Base-by-base conservation (phyloP, 495 filamentous ascomycete species). In the Penicillium tannophilum region DNA sequence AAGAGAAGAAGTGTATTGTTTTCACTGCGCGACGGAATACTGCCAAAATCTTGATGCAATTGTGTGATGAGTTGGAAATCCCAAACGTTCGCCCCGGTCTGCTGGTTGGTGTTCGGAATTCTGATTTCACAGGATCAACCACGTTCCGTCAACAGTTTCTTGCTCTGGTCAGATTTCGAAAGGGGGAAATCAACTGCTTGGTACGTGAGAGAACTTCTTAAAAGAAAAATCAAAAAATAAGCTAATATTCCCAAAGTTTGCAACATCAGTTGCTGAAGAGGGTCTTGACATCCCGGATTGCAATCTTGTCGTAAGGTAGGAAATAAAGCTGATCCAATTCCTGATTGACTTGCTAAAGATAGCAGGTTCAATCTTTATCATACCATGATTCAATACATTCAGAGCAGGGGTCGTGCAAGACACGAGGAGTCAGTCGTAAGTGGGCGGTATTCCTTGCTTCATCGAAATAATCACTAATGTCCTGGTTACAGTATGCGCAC, bases 211-310 rank as follows among this genome's bases (percentile, higher is more conserved):
- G 0, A 1, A 23, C 2, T 2, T 23, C 10, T 20, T 46, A 9
- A 54, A 2, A 36, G 9, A 20, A 7, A 4, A 44, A 12, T 9
- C 16, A 14, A n/a, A 3, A 17, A 0, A 14, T 8, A 43, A 24
- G 20, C 61, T 72, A 51, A 73, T 26, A 1, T 17, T 31, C 42
- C 44, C 26, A 16, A 31, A 79, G 71, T 88, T 97, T 69, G 88
- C 92, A 36, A 97, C 94, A 4, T 92, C 91, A 1, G 89, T 97
- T 4, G 94, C 90, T 2, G 94, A 98, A 70, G 94, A 98, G 72
- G 94, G 94, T 6, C 84, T 98, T 33, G 94, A 98, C 73, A 93
- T 98, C 45, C 93, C 93, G 0, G 91, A 96, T 63, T 98, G 94
- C 79, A 97, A 96, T 62, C 72, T 95, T 14, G 85, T 98, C 23